These are phyloP conservation scores for Pyrenochaeta sp. DNA, from an alignment of 2,329 filamentous ascomycete species.

Conservation along the genomic window DNA sequence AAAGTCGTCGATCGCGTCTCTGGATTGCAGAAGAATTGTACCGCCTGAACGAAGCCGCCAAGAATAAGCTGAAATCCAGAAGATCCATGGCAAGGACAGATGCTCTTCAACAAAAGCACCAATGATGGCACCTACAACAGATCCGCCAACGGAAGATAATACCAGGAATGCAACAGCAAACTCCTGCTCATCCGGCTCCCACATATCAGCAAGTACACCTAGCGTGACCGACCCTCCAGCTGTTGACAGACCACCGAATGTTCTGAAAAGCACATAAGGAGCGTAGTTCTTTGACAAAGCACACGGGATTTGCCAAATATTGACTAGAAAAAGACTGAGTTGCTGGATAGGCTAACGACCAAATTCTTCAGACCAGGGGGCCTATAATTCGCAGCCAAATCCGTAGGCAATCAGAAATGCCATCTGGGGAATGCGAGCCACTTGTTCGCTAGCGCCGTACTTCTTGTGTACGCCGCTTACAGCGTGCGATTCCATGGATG, in stretches of 20 bases:
- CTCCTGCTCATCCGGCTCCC: constrained; percentile 64
- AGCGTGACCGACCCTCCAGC: constrained; percentile 71
- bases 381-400: constrained; percentile 63
- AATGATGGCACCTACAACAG: constrained; percentile 63
- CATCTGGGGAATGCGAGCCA: constrained; percentile 58
- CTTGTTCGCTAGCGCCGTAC: constrained; percentile 58
- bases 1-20: constrained; percentile 79
- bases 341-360: constrained; percentile 63
- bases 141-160: constrained; percentile 64
- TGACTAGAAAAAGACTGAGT: constrained; percentile 61
- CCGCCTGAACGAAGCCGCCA: constrained; percentile 71
- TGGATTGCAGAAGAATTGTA: constrained; percentile 74
- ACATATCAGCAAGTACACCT: constrained; percentile 72
- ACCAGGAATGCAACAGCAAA: constrained; percentile 69
- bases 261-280: constrained; percentile 55
- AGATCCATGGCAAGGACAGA: constrained; percentile 60
- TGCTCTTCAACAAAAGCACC: constrained; percentile 62
- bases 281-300: constrained; percentile 55
- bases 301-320: constrained; percentile 61
- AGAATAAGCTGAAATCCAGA: constrained; percentile 87
- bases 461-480: constrained; percentile 55
- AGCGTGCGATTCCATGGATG: constrained; percentile 60
- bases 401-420: constrained; percentile 61
- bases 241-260: constrained; percentile 66
- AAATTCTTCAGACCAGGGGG: constrained; percentile 64